Conservation (phyloP, 2,329 filamentous ascomycete genomes). For the Phaeophleospora eucalypticola region DNA sequence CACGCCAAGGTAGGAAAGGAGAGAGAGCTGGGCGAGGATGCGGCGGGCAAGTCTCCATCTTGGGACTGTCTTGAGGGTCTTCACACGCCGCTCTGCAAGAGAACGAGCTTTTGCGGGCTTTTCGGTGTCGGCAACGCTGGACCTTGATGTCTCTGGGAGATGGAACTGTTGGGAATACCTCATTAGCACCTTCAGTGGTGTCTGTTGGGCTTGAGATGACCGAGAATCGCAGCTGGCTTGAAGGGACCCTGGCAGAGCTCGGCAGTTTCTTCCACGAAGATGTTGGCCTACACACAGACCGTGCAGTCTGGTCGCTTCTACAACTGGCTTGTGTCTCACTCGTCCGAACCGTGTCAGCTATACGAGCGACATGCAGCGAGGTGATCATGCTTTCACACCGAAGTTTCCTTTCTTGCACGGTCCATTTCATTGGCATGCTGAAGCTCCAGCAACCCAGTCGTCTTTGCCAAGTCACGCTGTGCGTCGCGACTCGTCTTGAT, state of each 20-base stretch:
- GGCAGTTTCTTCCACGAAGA: conserved; percentile 20
- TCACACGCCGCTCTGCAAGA: conserved; percentile 17
- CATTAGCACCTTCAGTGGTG: conserved; percentile 33
- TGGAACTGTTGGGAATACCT: conserved; percentile 21
- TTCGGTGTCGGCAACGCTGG: conserved; percentile 32
- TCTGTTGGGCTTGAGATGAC: conserved; percentile 16
- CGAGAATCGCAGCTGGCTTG: conserved; percentile 7
- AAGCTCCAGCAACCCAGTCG: conserved; percentile 29
- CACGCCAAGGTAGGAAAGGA: conserved; percentile 30
- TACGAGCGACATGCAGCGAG: conserved; percentile 49
- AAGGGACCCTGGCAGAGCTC: conserved; percentile 21
- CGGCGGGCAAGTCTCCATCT: conserved; percentile 45
- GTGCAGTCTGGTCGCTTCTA: conserved; percentile 29
- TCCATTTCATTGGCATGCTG: conserved; percentile 23
- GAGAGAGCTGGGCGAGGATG: conserved; percentile 49
- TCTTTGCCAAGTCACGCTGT: conserved; percentile 15
- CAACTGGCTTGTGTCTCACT: conserved; percentile 44
- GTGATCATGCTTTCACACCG: conserved; percentile 44
- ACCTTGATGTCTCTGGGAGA: conserved; percentile 29
- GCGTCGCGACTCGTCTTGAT: conserved; percentile 7
- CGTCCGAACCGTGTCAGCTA: conserved; percentile 52
- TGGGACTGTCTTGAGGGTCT: conserved; percentile 52
- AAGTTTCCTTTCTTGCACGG: conserved; percentile 35
- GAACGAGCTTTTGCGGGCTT: conserved; percentile 13
- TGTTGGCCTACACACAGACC: conserved; percentile 45